Evolutionary conservation across 2,329 filamentous ascomycete genomes (phyloP).

Genomic region (Neobulgaria alba): DNA sequence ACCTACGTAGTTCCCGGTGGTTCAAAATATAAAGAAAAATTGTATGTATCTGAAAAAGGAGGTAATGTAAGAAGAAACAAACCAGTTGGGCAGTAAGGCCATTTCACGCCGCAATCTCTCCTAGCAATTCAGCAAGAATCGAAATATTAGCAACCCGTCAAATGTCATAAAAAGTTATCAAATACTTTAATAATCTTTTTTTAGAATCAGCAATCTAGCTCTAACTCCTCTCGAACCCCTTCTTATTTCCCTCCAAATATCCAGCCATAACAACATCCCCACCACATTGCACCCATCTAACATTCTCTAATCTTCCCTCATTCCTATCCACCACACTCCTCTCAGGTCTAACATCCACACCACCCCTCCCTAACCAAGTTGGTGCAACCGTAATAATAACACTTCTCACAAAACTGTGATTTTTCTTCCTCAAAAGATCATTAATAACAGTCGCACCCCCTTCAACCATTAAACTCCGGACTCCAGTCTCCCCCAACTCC

Average conservation of each 20-base stretch:
- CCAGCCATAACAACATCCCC: slow-evolving; percentile 21
- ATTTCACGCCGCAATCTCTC: no score
- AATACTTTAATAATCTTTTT: no score
- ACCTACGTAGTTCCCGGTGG: no score
- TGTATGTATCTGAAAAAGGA: no score
- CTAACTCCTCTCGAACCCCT: no score
- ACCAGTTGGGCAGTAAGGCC: no score
- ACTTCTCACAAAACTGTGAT: slow-evolving; percentile 58
- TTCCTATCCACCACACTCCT: slow-evolving; percentile 1
- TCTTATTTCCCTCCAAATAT: not conserved
- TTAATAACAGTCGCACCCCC: slow-evolving; percentile 80
- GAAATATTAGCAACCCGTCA: no score
- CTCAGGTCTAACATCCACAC: slow-evolving; percentile 66
- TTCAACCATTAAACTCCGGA: slow-evolving; percentile 84
- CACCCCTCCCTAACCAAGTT: slow-evolving; percentile 77
- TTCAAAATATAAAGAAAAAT: no score
- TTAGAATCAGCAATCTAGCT: no score
- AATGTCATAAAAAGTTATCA: no score
- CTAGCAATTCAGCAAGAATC: no score
- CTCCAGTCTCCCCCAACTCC: slow-evolving; percentile 10
- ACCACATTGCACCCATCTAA: slow-evolving; percentile 18
- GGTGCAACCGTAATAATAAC: slow-evolving; percentile 87
- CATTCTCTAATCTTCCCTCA: slow-evolving; percentile 8
- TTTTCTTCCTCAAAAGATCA: slow-evolving; percentile 57
- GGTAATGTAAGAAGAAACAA: no score